phyloP scores from a whole-genome alignment of 2,329 filamentous ascomycete species.

The Phaeosphaeria sp. region DNA sequence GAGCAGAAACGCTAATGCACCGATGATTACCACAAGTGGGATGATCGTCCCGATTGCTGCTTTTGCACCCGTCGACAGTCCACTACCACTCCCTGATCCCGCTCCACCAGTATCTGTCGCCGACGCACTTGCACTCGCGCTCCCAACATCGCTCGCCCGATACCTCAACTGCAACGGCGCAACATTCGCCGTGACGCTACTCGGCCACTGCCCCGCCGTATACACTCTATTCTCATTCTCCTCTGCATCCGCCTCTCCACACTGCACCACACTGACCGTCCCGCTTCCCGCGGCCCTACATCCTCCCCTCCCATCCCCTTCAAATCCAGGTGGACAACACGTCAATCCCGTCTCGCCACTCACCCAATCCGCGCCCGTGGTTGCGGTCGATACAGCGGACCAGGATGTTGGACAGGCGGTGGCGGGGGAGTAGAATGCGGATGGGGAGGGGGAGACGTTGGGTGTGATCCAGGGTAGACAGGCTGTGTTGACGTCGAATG shows the following conservation, averaged over 20 bases:
- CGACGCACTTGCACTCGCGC: conserved; percentile 3
- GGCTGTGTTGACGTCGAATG: conserved; percentile 76
- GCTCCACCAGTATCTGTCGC: background rate
- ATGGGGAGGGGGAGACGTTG: conserved; percentile 9
- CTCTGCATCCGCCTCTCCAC: conserved; percentile 31
- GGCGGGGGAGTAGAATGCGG: conserved; percentile 31
- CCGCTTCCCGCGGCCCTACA: conserved; percentile 21
- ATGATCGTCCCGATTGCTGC: conserved; percentile 92
- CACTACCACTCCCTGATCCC: background rate
- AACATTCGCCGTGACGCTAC: conserved; percentile 13
- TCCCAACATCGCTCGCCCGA: conserved; percentile 15
- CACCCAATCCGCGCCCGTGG: conserved; percentile 17
- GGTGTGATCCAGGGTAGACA: conserved; percentile 32
- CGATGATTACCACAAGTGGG: conserved; percentile 78
- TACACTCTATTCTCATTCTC: conserved; percentile 24
- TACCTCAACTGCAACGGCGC: conserved; percentile 25
- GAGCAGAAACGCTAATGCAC: conserved; percentile 17
- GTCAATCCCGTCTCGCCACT: conserved; percentile 28
- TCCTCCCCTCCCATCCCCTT: conserved; percentile 14
- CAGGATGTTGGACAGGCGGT: conserved; percentile 29
- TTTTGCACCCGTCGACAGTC: conserved; percentile 67
- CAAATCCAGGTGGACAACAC: conserved; percentile 32
- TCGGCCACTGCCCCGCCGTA: conserved; percentile 17
- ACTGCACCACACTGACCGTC: conserved; percentile 16
- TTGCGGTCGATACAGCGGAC: conserved; percentile 28